Base-by-base conservation (phyloP, 1,139 yeast species). In the Hemisphaericaspora subhashii region DNA sequence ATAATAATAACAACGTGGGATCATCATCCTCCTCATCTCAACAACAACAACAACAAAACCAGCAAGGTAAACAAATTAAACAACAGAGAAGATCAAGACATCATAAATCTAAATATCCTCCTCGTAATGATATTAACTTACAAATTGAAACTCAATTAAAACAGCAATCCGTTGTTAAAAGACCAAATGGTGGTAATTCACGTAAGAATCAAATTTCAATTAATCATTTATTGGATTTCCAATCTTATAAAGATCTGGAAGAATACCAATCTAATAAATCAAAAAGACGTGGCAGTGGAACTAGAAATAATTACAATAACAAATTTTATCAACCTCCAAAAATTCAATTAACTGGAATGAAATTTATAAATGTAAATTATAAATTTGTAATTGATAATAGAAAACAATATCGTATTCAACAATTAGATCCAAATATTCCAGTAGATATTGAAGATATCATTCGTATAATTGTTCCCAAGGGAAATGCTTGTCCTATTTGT, bases 401-500 rank as follows among this genome's bases (percentile, higher is more conserved):
- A 31, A 73, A 74, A 31, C 74, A 78, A 40, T 84, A 81, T 53
- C 58, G 62, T 28, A 64, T 75, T 3, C 88, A 86, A 52, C 64
- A 72, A 37, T 48, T 74, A 27, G 90, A 88, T 55, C 94, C 97
- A 1, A 92, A 89, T 54, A 63, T 80, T 5, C 84, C 88, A 0
- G 68, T 92, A 3, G 78, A 83, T 7, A 72, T 77, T 47, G 68
- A 71, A 3, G 72, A 77, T 33, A 82, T 92, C 4, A 64, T 84
- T 28, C 70, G 96, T 38, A 87, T 92, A 3, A 60, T 88, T 15
- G 83, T 80, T 0, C 86, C 94, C 10, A 77, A 73, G 47, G 86
- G 89, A 11, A 78, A 83, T 40, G 79, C 82, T 38, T 94, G 99
- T 57, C 98, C 98, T 1, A 92, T 94, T 26, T 94, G 99, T 58